Percentiles rank a stretch among this genome's conserved stretches.
Conservation (phyloP, 2,329 filamentous ascomycete genomes). For the Pseudonectria buxi region DNA sequence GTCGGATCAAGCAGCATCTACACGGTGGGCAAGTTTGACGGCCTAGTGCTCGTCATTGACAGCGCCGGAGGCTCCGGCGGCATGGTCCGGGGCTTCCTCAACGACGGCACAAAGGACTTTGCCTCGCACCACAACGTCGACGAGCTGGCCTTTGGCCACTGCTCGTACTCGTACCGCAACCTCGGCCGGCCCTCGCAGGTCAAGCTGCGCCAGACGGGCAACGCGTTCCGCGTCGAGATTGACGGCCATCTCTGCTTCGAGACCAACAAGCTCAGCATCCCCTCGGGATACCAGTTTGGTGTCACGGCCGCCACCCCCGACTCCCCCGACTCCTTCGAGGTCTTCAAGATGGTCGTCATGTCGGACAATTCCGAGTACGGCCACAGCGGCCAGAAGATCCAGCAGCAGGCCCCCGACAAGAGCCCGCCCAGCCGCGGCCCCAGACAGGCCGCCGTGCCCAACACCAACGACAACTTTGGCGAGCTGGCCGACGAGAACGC, state of each 20-base stretch:
- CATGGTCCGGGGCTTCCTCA: constrained; percentile 85
- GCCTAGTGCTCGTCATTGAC: constrained; percentile 81
- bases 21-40: constrained; percentile 78
- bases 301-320: constrained; percentile 84
- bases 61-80: constrained; percentile 71
- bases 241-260: constrained; percentile 80
- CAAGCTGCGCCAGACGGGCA: constrained; percentile 59
- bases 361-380: constrained; percentile 39
- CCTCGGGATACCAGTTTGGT: constrained; percentile 76
- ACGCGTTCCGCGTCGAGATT: constrained; percentile 68
- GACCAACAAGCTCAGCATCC: constrained; percentile 70
- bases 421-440: constrained; percentile 17
- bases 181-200: constrained; percentile 76
- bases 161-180: constrained; percentile 85
- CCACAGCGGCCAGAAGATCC: constrained; percentile 18
- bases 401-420: constrained; percentile 23
- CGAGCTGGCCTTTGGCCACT: constrained; percentile 86
- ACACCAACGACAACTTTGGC: constrained; percentile 28
- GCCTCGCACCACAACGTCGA: constrained; percentile 70
- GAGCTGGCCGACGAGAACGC: constrained; percentile 42
- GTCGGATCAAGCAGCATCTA: constrained; percentile 75
- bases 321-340: constrained; percentile 87
- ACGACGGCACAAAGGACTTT: constrained; percentile 81
- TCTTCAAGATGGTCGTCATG: constrained; percentile 78
- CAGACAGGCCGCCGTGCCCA: constrained; percentile 19